These are phyloP conservation scores for Cryptosporidium sp. DNA, from an alignment of 169 alveolate genomes.

Conservation along the genomic window DNA sequence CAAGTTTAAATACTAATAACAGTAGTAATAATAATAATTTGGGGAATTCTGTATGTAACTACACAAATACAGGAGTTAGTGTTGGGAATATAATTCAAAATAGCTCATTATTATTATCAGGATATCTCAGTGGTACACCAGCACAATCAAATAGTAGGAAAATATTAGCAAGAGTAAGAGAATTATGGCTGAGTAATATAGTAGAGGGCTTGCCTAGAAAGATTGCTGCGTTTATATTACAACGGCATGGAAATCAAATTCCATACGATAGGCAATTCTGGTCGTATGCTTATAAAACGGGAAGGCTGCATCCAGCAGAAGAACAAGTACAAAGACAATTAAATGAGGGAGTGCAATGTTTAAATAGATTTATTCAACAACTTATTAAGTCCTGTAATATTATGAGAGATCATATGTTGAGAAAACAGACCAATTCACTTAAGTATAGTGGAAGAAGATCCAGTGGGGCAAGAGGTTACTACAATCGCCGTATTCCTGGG, in stretches of 20 bases:
- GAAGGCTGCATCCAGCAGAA: constrained; percentile 74
- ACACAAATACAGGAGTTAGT: constrained; percentile 21
- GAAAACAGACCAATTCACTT: constrained; percentile 42
- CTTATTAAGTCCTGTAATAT: constrained; percentile 56
- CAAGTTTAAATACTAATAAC: not conserved
- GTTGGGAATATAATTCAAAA: constrained; percentile 71
- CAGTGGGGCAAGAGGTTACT: not conserved
- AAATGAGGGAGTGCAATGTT: constrained; percentile 68
- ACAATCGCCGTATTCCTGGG: not conserved
- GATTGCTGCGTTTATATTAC: constrained; percentile 67
- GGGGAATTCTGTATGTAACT: constrained; percentile 14
- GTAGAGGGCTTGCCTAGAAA: constrained; percentile 69
- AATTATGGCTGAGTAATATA: constrained; percentile 64
- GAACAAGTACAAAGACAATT: constrained; percentile 74
- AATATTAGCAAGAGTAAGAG: constrained; percentile 72
- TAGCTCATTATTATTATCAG: constrained; percentile 61
- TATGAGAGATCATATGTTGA: constrained; percentile 62
- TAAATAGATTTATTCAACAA: constrained; percentile 70
- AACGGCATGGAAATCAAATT: constrained; percentile 72
- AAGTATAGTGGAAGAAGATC: constrained; percentile 23
- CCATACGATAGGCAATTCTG: constrained; percentile 75
- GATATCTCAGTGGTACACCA: constrained; percentile 70
- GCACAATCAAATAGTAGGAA: constrained; percentile 71
- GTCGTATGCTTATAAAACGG: constrained; percentile 75
- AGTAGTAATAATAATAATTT: constrained; percentile 8